Evolutionary conservation across 805 yeast species (phyloP), one percentile per base, ranked within the genome.

Genomic region (Monosporozyma aquatica): DNA sequence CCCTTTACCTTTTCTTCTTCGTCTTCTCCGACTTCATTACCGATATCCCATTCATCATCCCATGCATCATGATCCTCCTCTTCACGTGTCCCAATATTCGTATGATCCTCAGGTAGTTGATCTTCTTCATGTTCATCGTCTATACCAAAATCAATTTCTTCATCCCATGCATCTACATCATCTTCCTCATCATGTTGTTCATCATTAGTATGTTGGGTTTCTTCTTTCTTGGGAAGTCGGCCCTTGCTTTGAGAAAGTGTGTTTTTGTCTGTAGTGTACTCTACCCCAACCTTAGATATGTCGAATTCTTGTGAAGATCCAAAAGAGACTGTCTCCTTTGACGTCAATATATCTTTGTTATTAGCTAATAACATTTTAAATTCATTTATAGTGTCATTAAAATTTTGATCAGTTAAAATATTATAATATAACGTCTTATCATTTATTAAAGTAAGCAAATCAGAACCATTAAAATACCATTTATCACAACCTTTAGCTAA

Each of bases 361-460:
- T 37, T 37, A 26, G 45, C 41, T 27, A 58, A 49, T 1, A 44
- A 39, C 6, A 38, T 32, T 40, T 62, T 52, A 6, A 58, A 24
- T 13, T 46, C 34, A 1, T 15, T 10, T 2, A 56, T 27, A 8
- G 48, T 48, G 5, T 43, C 42, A 30, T 54, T 51, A 40, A 54
- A 52, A 13, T 52, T 30, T 29, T 52, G 50, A 37, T 61, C 66
- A 24, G 60, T 17, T 17, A 51, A 38, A 4, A 60, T 43, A 43
- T 52, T 55, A 27, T 42, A 46, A 36, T 51, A 53, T 4, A 58
- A 43, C 29, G 49, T 48, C 24, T 50, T 49, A 37, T 54, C 55
- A 18, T 46, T 43, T 7, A 61, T 43, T 17, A 58, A 38, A 20
- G 47, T 37, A 11, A 41, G 43, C 2, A 59, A 37, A 13, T 52